Evolutionary conservation across 1,284 basidiomycete species (phyloP), one percentile per base, ranked within the genome.

Genomic region (Sparassis latifolia): DNA sequence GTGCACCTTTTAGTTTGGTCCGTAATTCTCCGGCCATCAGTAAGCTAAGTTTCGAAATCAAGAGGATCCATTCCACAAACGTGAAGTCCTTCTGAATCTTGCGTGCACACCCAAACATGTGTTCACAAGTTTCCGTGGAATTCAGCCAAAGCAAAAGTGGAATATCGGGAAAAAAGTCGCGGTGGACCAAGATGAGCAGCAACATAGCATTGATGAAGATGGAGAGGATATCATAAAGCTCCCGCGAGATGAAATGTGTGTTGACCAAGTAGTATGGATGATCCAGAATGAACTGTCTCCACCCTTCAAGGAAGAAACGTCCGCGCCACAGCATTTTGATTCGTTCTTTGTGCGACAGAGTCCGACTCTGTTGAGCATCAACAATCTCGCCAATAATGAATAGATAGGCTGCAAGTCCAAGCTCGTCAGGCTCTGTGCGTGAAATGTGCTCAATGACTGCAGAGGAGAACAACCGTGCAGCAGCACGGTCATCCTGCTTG

Each of bases 121-220:
- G 56, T 39, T 76, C 69, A 49, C 64, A 66, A 0, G 60, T 31
- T 49, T 75, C 69, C 0, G 62, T 74, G 9, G 68, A 70, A 51
- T 69, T 63, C 6, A 74, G 63, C 72, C 73, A 76, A 2, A 67
- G 71, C 0, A 73, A 56, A 0, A 75, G 58, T 0, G 72, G 71
- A 1, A 35, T 2, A 4, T 43, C 33, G 0, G 54, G 50, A 7
- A 51, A 40, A 45, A 63, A 56, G 29, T 70, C 59, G 1, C 66
- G 66, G 52, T 73, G 58, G 38, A 66, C 60, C 33, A 68, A n/a
- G 3, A 74, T 48, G 0, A 74, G 59, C 0, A 48, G 38, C 1
- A 74, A 39, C 3, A 68, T 52, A 0, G 67, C 59, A 12, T 70
- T 48, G 28, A 63, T 59, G 10, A 73, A 45, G 9, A 59, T 66